Evolutionary conservation across 306 rosid genomes (phyloP), one percentile per base, ranked within the genome.

Genomic region (Luffa acutangula): DNA sequence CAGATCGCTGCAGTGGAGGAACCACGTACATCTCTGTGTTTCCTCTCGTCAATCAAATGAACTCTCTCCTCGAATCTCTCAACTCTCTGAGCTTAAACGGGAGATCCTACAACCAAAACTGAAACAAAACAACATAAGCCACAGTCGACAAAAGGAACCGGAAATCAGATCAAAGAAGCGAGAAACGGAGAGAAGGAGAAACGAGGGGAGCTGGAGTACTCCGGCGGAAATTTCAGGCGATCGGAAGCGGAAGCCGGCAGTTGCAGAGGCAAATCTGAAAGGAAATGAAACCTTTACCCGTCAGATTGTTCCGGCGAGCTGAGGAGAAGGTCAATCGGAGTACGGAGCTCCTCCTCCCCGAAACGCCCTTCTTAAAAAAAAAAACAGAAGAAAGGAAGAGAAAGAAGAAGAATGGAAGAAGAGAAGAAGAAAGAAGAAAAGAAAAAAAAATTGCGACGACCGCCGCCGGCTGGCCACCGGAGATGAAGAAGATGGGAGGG

Each of bases 1-100:
- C 97, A 75, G 97, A 87, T 66, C 91, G 90, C 83, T 87, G 93
- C 9, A 97, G 97, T 7, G 98, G 98, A 81, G 97, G 97, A 52
- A 89, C 95, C 84, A 94, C 98, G 84, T 94, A 91, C 98, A 94
- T 94, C 69, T 80, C 84, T 73, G 78, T 71, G n/a, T 31, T 14
- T 46, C 6, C 49, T 46, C 12, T 48, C 25, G 59, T 73, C 49
- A 73, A 3, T 77, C 73, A 36, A 43, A 8, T 21, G 57, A 5
- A 21, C 58, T n/a, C 17, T 49, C 39, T 12, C 39, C 43, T 33
- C 10, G 25, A 79, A 39, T 60, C 69, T 37, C 58, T 4, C 15
- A 37, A 63, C 43, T 63, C 42, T 41, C 25, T 56, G 48, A 80
- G 83, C 71, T 80, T 18, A 81, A 75, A 64, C 46, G 48, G 57